phyloP scores from a whole-genome alignment of 768 basidiomycete species.

The Tylopilus balloui region DNA sequence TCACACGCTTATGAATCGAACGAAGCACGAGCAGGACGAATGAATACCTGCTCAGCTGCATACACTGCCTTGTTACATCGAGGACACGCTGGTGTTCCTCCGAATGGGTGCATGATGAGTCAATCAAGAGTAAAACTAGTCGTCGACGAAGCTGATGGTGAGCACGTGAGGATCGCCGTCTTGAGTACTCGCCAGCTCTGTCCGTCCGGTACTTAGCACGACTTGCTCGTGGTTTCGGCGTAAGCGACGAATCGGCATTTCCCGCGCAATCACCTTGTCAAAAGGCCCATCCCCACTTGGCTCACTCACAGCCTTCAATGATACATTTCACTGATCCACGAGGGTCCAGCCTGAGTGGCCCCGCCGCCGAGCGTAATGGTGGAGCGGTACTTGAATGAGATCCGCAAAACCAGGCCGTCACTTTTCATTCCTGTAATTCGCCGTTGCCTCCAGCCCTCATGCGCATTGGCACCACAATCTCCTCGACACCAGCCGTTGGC shows the following conservation, averaged over 20 bases:
- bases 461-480: too few species aligned
- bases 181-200: slow-evolving; percentile 12
- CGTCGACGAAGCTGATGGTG: background rate
- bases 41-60: slow-evolving; percentile 77
- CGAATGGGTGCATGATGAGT: slow-evolving; percentile 62
- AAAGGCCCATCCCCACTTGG: too few species aligned
- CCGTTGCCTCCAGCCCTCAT: background rate
- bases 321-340: background rate
- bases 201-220: background rate
- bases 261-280: background rate
- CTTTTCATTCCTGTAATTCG: background rate
- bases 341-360: too few species aligned
- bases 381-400: too few species aligned
- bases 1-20: slow-evolving; percentile 9
- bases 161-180: background rate
- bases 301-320: too few species aligned
- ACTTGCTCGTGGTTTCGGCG: background rate
- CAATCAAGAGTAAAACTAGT: slow-evolving; percentile 4
- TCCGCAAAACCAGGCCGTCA: too few species aligned
- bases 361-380: too few species aligned
- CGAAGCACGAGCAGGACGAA: background rate
- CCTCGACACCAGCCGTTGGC: too few species aligned
- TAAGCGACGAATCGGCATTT: slow-evolving; percentile 12
- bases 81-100: slow-evolving; percentile 68
- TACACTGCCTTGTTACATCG: slow-evolving; percentile 75